Evolutionary conservation across 2,329 filamentous ascomycete species (phyloP).

Genomic region (Talaromyces verruculosus): DNA sequence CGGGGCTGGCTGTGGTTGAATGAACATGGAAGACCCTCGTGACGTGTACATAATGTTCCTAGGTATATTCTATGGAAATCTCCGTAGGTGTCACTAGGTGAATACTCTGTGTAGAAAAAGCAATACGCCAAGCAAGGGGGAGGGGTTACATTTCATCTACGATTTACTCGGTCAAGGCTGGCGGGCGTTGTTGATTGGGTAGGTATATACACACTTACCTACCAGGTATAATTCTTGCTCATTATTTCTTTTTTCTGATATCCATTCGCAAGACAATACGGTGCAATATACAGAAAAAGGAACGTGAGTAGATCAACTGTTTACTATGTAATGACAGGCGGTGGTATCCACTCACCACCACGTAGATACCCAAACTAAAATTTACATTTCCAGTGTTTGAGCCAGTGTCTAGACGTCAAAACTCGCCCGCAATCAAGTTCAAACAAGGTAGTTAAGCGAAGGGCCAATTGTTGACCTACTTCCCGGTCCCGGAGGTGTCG

Average conservation of each 20-base stretch:
- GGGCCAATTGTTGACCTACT: neutral
- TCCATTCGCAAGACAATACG: neutral
- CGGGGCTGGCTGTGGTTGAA: slow-evolving; percentile 1
- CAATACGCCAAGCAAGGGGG: slow-evolving; percentile 11
- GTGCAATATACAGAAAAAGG: neutral
- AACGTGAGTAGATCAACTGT: slow-evolving; percentile 1
- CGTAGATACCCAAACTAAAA: neutral
- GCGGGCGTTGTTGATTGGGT: neutral
- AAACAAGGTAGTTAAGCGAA: neutral
- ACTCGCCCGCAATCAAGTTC: neutral
- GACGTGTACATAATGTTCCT: slow-evolving; percentile 13
- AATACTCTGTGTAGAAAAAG: neutral
- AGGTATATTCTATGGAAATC: neutral
- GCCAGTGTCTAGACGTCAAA: neutral
- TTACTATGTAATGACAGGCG: neutral
- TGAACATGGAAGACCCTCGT: slow-evolving; percentile 4
- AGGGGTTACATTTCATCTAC: slow-evolving; percentile 9
- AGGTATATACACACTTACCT: neutral
- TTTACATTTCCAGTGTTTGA: neutral
- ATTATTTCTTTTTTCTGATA: neutral
- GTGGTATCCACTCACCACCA: neutral
- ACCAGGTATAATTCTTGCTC: neutral
- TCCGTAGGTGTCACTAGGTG: neutral
- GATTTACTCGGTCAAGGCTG: neutral
- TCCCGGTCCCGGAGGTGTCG: neutral